phyloP scores from a whole-genome alignment of 2,329 filamentous ascomycete species.

The Amauroascus verrucosus region DNA sequence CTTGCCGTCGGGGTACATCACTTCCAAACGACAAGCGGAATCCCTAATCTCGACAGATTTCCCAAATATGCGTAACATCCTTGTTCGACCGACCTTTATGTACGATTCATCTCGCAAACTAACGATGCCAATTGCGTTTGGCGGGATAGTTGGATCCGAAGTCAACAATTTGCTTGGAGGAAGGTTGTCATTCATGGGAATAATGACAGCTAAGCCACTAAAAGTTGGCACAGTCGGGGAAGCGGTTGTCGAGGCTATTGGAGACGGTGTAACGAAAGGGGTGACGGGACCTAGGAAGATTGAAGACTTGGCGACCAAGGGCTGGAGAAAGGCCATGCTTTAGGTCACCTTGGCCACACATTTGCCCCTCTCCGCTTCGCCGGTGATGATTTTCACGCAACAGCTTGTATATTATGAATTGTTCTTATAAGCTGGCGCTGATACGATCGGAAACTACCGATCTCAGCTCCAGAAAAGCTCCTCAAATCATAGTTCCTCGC shows the following conservation, averaged over 20 bases:
- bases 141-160: conserved; percentile 61
- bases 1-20: conserved; percentile 74
- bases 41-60: conserved; percentile 61
- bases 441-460: conserved; percentile 8
- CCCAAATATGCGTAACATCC: conserved; percentile 65
- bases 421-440: conserved; percentile 4
- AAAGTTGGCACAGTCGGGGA: conserved; percentile 81
- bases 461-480: conserved; percentile 4
- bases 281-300: conserved; percentile 70
- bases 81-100: conserved; percentile 76
- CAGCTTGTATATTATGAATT: conserved; percentile 12
- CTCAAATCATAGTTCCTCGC: conserved; percentile 85
- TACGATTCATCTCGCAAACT: conserved; percentile 74
- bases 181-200: conserved; percentile 67
- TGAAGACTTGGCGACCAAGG: conserved; percentile 66
- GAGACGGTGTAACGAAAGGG: conserved; percentile 61
- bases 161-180: conserved; percentile 72
- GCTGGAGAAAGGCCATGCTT: conserved; percentile 85
- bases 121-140: conserved; percentile 73
- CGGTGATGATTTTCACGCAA: neutral
- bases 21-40: conserved; percentile 87
- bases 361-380: neutral
- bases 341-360: conserved; percentile 30
- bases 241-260: conserved; percentile 77
- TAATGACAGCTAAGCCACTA: conserved; percentile 73